A percentile compares a stretch with the other conserved stretches of the same genome.
Conservation (phyloP, 2,329 filamentous ascomycete genomes). For the Aspergillus luchuensis region DNA sequence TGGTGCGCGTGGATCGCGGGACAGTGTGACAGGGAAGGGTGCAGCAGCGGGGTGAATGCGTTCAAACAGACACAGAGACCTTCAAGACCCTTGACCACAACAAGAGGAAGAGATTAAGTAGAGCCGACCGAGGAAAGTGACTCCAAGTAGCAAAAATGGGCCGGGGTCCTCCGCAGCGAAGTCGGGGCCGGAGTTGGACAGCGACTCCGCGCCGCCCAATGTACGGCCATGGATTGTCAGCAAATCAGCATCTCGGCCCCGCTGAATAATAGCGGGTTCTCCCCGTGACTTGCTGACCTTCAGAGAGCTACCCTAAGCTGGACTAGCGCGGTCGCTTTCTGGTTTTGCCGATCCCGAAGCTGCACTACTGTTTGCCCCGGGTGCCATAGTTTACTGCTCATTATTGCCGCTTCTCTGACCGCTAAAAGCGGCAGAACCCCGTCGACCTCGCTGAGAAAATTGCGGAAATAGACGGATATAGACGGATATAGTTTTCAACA, state of each 20-base stretch:
- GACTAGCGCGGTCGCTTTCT: background rate
- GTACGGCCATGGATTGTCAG: conserved; percentile 6
- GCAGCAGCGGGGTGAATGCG: background rate
- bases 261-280: background rate
- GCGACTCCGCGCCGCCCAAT: conserved; percentile 7
- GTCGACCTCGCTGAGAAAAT: too few species aligned
- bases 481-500: too few species aligned
- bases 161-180: conserved; percentile 10
- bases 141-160: conserved; percentile 7
- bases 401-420: too few species aligned
- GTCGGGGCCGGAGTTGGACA: conserved; percentile 11
- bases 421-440: too few species aligned
- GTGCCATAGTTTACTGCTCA: too few species aligned
- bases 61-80: background rate
- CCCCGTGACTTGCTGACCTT: background rate
- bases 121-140: conserved; percentile 2
- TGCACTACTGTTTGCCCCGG: background rate
- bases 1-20: conserved; percentile 4
- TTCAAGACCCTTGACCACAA: background rate
- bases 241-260: background rate
- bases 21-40: background rate
- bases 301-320: background rate
- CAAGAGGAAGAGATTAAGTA: conserved; percentile 2
- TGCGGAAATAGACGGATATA: too few species aligned
- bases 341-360: background rate